Conservation (phyloP, 371 early-diverging fungal genomes). For the Chytridium lagenaria region DNA sequence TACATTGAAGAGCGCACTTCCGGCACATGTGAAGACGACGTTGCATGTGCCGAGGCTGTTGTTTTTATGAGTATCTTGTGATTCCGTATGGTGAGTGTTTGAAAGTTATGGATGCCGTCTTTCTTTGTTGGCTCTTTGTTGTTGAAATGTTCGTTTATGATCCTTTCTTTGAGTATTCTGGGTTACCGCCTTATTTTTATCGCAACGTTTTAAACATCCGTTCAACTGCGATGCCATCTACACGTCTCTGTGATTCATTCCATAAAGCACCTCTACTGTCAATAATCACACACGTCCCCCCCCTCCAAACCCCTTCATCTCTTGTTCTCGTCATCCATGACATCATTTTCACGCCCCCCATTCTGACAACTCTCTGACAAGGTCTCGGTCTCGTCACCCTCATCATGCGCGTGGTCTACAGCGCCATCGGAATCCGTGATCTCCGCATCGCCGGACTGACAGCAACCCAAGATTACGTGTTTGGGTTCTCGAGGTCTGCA, state of each 20-base stretch:
- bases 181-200: too few relatives aligned
- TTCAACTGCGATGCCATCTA: not conserved
- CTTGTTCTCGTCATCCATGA: too few relatives aligned
- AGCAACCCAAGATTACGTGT: conserved; percentile 3
- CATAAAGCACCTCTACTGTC: not conserved
- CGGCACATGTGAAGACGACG: conserved; percentile 7
- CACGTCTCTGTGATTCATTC: not conserved
- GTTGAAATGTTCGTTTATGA: too few relatives aligned
- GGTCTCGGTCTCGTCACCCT: conserved; percentile 2
- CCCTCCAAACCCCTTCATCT: too few relatives aligned
- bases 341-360: too few relatives aligned
- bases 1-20: not conserved
- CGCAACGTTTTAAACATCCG: too few relatives aligned
- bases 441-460: not conserved
- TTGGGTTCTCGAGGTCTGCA: conserved; percentile 19
- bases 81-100: conserved; percentile 5
- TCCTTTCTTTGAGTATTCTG: too few relatives aligned
- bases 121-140: too few relatives aligned
- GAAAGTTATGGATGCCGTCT: too few relatives aligned
- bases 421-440: not conserved
- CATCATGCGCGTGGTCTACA: not conserved
- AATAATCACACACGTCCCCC: too few relatives aligned
- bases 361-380: too few relatives aligned
- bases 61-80: not conserved
- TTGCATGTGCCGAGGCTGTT: conserved; percentile 14